Evolutionary conservation across 805 yeast genomes (phyloP).

Genomic region (Candida pseudoglaebosa): DNA sequence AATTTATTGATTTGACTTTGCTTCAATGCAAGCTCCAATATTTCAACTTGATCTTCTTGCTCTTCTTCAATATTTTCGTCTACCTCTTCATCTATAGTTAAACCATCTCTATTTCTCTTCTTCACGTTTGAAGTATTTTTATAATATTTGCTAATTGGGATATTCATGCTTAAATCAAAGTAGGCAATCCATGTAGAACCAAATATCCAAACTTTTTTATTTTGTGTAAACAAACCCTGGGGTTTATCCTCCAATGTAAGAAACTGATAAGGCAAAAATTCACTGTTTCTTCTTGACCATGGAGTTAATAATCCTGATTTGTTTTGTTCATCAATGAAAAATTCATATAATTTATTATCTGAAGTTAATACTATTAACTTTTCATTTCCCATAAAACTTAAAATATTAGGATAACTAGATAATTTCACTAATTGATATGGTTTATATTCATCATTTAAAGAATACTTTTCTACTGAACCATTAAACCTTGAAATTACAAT

Average conservation of each 20-base stretch:
- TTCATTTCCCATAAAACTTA: conserved; percentile 48
- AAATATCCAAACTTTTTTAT: conserved; percentile 71
- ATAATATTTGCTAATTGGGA: conserved; percentile 41
- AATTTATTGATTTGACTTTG: conserved; percentile 27
- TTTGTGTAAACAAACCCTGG: conserved; percentile 60
- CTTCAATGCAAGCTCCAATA: conserved; percentile 24
- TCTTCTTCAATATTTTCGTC: conserved; percentile 21
- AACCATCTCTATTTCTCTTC: conserved; percentile 44
- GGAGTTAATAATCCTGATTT: conserved; percentile 46
- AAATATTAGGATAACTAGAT: conserved; percentile 55
- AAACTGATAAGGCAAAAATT: conserved; percentile 66
- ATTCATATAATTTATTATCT: conserved; percentile 74
- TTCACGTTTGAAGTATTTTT: conserved; percentile 25
- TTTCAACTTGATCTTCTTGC: conserved; percentile 23
- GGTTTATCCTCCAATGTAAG: conserved; percentile 59
- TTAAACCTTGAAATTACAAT: conserved; percentile 59
- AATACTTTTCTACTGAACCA: conserved; percentile 58
- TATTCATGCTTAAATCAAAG: conserved; percentile 59
- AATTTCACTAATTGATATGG: conserved; percentile 52
- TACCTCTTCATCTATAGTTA: conserved; percentile 26
- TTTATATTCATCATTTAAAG: conserved; percentile 23
- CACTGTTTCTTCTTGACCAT: conserved; percentile 81
- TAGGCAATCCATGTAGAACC: conserved; percentile 79
- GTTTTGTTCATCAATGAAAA: conserved; percentile 34
- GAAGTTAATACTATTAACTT: conserved; percentile 64